phyloP scores from a whole-genome alignment of 441 rosid genomes.

The Bruguiera hainesii region DNA sequence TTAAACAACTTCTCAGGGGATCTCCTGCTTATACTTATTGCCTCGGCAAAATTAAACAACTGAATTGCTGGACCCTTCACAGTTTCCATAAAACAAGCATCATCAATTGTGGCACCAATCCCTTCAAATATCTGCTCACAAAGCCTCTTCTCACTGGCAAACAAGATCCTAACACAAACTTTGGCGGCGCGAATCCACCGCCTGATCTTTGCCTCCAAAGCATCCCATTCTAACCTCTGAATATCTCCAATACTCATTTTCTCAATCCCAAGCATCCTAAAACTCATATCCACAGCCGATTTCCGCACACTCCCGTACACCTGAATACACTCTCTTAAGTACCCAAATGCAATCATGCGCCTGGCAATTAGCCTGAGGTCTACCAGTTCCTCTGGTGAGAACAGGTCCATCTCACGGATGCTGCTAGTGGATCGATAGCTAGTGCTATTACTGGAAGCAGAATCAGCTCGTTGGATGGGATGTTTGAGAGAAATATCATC shows the following conservation, averaged over 20 bases:
- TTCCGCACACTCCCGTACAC: slow-evolving; percentile 55
- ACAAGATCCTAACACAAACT: slow-evolving; percentile 50
- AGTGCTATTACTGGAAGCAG: slow-evolving; percentile 27
- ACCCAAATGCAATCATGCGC: slow-evolving; percentile 65
- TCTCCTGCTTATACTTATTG: slow-evolving; percentile 71
- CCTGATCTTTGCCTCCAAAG: slow-evolving; percentile 65
- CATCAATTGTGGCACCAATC: slow-evolving; percentile 31
- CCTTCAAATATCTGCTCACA: slow-evolving; percentile 48
- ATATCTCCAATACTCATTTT: slow-evolving; percentile 73
- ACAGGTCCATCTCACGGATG: slow-evolving; percentile 70
- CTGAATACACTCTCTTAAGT: slow-evolving; percentile 67
- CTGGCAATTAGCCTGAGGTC: slow-evolving; percentile 48
- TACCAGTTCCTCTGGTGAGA: slow-evolving; percentile 41
- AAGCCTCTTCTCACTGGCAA: slow-evolving; percentile 60
- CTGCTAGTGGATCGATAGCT: slow-evolving; percentile 69
- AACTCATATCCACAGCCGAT: slow-evolving; percentile 48
- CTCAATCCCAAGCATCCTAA: slow-evolving; percentile 62
- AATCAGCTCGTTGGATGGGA: slow-evolving; percentile 23
- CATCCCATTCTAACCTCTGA: slow-evolving; percentile 73
- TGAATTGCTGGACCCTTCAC: slow-evolving; percentile 56
- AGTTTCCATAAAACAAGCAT: slow-evolving; percentile 53
- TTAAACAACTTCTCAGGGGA: slow-evolving; percentile 84
- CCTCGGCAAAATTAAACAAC: slow-evolving; percentile 75
- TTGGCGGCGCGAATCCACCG: slow-evolving; percentile 64
- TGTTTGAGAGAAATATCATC: slow-evolving; percentile 4